Percentiles rank a stretch among this genome's conserved stretches.
phyloP scores from a whole-genome alignment of 495 filamentous ascomycete species.

The Aspergillus asperescens region DNA sequence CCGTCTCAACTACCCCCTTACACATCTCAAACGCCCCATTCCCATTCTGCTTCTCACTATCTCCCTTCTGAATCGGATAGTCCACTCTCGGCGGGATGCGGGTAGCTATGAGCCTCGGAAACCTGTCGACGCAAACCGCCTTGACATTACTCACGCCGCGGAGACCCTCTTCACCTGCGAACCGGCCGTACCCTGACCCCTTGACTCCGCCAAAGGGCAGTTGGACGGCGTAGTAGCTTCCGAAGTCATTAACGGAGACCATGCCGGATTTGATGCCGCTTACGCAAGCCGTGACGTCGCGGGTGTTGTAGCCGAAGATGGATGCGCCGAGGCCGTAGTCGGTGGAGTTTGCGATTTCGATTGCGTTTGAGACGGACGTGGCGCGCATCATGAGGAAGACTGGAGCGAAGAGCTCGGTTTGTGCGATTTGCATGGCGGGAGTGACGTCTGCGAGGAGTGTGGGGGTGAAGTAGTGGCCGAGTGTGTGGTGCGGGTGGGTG shows the following conservation, averaged over 20 bases:
- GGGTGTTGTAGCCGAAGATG: slow-evolving; percentile 62
- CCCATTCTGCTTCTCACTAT: slow-evolving; percentile 48
- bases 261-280: slow-evolving; percentile 73
- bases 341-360: slow-evolving; percentile 70
- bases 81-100: slow-evolving; percentile 70
- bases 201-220: slow-evolving; percentile 86
- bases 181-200: slow-evolving; percentile 87
- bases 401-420: slow-evolving; percentile 88
- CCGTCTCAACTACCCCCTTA: slow-evolving; percentile 57
- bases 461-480: slow-evolving; percentile 86
- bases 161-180: slow-evolving; percentile 87
- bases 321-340: slow-evolving; percentile 72
- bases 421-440: slow-evolving; percentile 73
- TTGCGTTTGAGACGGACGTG: slow-evolving; percentile 51
- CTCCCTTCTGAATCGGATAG: slow-evolving; percentile 63
- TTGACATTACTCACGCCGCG: slow-evolving; percentile 81
- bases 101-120: slow-evolving; percentile 53
- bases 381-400: slow-evolving; percentile 80
- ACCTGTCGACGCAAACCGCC: slow-evolving; percentile 73
- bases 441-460: slow-evolving; percentile 85
- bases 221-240: slow-evolving; percentile 83
- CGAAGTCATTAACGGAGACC: slow-evolving; percentile 94
- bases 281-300: slow-evolving; percentile 54
- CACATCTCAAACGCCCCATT: slow-evolving; percentile 53
- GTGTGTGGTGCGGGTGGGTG: slow-evolving; percentile 60